Base-by-base conservation (phyloP, 2,329 filamentous ascomycete species). In the Calonectria pseudoturangicola region DNA sequence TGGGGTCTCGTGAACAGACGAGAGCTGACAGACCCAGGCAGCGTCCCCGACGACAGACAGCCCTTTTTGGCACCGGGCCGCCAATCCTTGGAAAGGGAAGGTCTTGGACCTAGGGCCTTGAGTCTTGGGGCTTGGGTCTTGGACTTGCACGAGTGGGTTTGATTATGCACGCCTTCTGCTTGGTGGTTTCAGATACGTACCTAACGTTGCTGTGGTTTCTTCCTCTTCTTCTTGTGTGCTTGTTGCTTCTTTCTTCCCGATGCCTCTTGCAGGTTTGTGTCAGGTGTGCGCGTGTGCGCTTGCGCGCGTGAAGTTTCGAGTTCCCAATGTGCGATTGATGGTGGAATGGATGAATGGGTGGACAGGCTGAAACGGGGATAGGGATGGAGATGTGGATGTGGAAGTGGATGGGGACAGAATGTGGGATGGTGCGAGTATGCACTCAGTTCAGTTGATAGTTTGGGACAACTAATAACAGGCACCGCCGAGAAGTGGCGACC, bases 111-210 rank as follows among this genome's bases (percentile, higher is more conserved):
- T 33, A 27, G 58, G 47, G 56, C 56, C 48, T 64, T 45, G 47
- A 50, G 50, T 58, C 39, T 70, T 43, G 60, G 60, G 33, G 10
- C 27, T 43, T 27, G 27, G 51, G 66, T 50, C 51, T 60, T 47
- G 39, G 65, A 47, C 48, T 47, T 62, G 30, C 36, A 33, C 33
- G 41, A 36, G 64, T 48, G 68, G 43, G 51, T 62, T 60, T 71
- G 56, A 72, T 72, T 66, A 68, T 72, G 70, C 65, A 65, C 65
- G 25, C 58, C 54, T 62, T 25, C 18, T 58, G 56, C 47, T 68
- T 65, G 64, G 65, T 63, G 69, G 69, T 58, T 72, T 58, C 58
- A 72, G 50, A 72, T 72, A 72, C 65, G 65, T 72, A 68, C 65
- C 58, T 36, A 33, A 33, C 39, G 48, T 45, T 60, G 41, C 68